phyloP scores from a whole-genome alignment of 192 early-diverging fungal genomes.

The Pilaira anomala region DNA sequence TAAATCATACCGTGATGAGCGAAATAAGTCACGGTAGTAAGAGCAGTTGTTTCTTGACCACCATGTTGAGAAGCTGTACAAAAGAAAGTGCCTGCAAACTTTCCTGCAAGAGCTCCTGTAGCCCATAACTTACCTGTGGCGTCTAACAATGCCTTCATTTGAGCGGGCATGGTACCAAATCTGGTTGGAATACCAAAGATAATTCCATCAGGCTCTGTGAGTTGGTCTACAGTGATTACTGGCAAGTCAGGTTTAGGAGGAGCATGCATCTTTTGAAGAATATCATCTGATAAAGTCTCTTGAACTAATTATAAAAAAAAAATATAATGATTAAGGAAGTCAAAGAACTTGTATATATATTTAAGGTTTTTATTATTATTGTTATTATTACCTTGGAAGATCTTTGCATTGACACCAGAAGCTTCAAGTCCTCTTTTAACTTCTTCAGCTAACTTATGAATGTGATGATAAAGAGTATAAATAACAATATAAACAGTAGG shows the following conservation, averaged over 20 bases:
- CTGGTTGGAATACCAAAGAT: conserved; percentile 57
- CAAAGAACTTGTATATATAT: background rate
- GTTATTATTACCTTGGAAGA: conserved; percentile 41
- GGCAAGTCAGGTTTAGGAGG: conserved; percentile 46
- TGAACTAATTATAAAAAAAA: conserved; percentile 42
- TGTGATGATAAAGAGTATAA: conserved; percentile 59
- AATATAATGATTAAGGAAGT: background rate
- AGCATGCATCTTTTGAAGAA: conserved; percentile 55
- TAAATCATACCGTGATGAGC: conserved; percentile 78
- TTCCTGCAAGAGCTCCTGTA: conserved; percentile 58
- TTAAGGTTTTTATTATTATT: background rate
- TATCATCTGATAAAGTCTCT: conserved; percentile 57
- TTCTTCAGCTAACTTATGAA: conserved; percentile 64
- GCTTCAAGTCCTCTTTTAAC: conserved; percentile 66
- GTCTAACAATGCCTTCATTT: conserved; percentile 59
- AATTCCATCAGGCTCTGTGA: conserved; percentile 50
- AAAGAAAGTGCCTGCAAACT: conserved; percentile 71
- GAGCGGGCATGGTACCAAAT: conserved; percentile 68
- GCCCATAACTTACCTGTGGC: conserved; percentile 39
- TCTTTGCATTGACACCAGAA: conserved; percentile 31
- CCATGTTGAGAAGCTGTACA: conserved; percentile 73
- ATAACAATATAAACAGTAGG: conserved; percentile 38
- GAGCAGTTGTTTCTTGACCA: conserved; percentile 74
- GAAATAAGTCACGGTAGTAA: conserved; percentile 61
- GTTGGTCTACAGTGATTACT: conserved; percentile 32